phyloP scores from a whole-genome alignment of 1,284 basidiomycete genomes.

The Ceratobasidium sp. region DNA sequence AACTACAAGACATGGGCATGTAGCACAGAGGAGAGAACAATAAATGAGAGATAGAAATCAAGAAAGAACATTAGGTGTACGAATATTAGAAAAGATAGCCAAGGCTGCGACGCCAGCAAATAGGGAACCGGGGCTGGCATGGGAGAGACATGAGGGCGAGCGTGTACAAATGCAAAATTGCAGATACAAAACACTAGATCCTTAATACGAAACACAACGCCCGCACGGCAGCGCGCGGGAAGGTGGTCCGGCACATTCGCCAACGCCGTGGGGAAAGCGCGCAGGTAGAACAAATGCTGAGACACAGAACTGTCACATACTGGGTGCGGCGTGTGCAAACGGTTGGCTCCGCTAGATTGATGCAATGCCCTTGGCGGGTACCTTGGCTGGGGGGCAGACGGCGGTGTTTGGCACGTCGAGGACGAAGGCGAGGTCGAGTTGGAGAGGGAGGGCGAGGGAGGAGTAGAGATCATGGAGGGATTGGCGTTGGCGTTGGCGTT shows the following conservation, averaged over 20 bases:
- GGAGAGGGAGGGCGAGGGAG: slow-evolving; percentile 47
- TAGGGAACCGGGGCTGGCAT: background rate
- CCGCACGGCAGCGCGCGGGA: too few relatives aligned
- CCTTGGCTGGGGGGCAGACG: slow-evolving; percentile 28
- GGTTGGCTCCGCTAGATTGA: slow-evolving; percentile 34
- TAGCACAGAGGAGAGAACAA: background rate
- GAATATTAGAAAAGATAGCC: too few relatives aligned
- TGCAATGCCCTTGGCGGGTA: slow-evolving; percentile 33
- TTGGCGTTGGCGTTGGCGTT: too few relatives aligned
- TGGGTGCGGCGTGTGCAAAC: slow-evolving; percentile 43
- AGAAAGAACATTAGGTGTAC: too few relatives aligned
- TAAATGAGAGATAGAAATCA: too few relatives aligned
- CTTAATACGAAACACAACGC: too few relatives aligned
- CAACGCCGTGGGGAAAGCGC: too few relatives aligned
- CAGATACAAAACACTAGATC: too few relatives aligned
- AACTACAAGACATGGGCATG: background rate
- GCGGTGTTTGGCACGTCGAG: slow-evolving; percentile 48
- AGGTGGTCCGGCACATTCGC: too few relatives aligned
- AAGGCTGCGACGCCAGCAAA: too few relatives aligned
- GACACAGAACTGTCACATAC: slow-evolving; percentile 14
- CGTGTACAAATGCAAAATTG: too few relatives aligned
- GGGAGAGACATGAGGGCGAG: background rate
- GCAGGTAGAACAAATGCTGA: slow-evolving; percentile 2
- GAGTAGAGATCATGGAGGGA: slow-evolving; percentile 47
- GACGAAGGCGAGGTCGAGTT: slow-evolving; percentile 48